These are phyloP conservation scores for Xylaria sp. DNA, from an alignment of 2,329 filamentous ascomycete species.

Conservation along the genomic window DNA sequence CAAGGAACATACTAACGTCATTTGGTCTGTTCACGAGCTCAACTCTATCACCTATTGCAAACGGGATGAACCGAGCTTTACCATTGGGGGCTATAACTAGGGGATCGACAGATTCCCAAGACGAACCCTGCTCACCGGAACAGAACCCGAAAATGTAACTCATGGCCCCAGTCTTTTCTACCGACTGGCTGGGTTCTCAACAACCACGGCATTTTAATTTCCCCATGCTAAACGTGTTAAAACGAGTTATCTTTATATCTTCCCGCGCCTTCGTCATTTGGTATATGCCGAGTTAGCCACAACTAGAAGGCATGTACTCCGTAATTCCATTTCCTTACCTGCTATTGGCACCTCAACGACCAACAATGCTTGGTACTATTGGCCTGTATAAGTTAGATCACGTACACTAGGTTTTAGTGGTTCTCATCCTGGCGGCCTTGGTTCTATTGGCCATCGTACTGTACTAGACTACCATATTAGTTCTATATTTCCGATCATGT, in stretches of 20 bases:
- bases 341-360: neutral
- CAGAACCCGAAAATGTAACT: neutral
- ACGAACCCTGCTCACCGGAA: neutral
- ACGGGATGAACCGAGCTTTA: neutral
- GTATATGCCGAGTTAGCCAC: neutral
- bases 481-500: slow-evolving; percentile 7
- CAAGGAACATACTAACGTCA: neutral
- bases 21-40: too few relatives aligned
- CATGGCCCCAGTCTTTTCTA: slow-evolving; percentile 11
- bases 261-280: neutral
- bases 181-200: slow-evolving; percentile 5
- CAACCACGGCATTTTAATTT: neutral
- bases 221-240: neutral
- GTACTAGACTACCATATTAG: neutral
- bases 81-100: neutral
- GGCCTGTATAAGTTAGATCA: neutral
- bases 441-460: neutral
- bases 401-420: neutral
- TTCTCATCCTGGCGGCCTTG: neutral
- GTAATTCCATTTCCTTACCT: neutral
- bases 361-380: neutral
- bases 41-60: neutral
- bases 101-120: neutral
- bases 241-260: neutral
- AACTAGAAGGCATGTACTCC: neutral